Percentiles rank a stretch among this genome's conserved stretches.
phyloP scores from a whole-genome alignment of 2,329 filamentous ascomycete species.

The Cryoendolithus antarcticus region DNA sequence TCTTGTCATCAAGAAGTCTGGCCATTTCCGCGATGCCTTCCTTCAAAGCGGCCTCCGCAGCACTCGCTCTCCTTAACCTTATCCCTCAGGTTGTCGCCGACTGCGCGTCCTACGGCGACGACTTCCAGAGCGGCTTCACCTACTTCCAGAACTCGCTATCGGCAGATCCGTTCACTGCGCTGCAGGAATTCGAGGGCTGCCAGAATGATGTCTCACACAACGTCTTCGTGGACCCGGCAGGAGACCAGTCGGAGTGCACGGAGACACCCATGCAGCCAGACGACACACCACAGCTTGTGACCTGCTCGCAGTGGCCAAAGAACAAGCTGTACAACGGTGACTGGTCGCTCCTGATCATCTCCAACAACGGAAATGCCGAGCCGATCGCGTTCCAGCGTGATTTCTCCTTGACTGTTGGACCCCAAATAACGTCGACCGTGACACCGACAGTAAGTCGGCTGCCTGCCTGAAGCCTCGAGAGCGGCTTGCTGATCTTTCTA shows the following conservation, averaged over 20 bases:
- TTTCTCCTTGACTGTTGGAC: slow-evolving; percentile 25
- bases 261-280: slow-evolving; percentile 29
- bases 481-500: too few species aligned
- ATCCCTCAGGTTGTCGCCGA: slow-evolving; percentile 4
- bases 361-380: slow-evolving; percentile 29
- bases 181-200: slow-evolving; percentile 34
- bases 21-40: slow-evolving; percentile 5
- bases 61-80: slow-evolving; percentile 7
- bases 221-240: slow-evolving; percentile 29
- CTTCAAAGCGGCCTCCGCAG: slow-evolving; percentile 3
- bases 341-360: slow-evolving; percentile 31
- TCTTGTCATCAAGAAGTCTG: not conserved
- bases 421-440: slow-evolving; percentile 21
- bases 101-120: slow-evolving; percentile 22
- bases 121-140: slow-evolving; percentile 30
- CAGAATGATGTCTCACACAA: slow-evolving; percentile 29
- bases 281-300: slow-evolving; percentile 26
- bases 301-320: slow-evolving; percentile 26
- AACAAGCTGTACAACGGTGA: slow-evolving; percentile 31
- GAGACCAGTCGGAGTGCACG: slow-evolving; percentile 30
- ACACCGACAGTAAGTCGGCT: slow-evolving; percentile 8
- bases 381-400: slow-evolving; percentile 35
- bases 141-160: slow-evolving; percentile 36
- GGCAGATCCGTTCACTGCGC: slow-evolving; percentile 29
- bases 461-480: not conserved